These are phyloP conservation scores for Gossypium bickii DNA, from an alignment of 345 rosid species.

Conservation along the genomic window DNA sequence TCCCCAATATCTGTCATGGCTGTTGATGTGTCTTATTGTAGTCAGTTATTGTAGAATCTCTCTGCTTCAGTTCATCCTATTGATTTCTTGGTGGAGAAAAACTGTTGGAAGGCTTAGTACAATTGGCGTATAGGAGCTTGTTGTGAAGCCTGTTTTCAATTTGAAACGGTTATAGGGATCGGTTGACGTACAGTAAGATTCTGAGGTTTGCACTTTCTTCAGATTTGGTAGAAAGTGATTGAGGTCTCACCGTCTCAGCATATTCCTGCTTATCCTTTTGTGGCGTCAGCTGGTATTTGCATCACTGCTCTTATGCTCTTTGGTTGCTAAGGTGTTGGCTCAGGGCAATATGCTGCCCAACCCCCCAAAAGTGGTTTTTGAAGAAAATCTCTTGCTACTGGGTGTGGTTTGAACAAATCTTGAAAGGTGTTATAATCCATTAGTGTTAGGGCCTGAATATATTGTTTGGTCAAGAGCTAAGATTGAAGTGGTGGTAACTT, in stretches of 20 bases:
- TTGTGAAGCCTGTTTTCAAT: constrained; percentile 3
- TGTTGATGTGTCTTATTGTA: constrained; percentile 19
- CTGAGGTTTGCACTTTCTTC: not conserved
- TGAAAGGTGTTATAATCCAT: not conserved
- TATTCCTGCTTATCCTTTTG: not conserved
- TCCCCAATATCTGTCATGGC: constrained; percentile 10
- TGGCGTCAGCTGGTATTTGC: not conserved
- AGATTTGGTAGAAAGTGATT: not conserved
- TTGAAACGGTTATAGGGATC: not conserved
- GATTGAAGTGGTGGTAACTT: not conserved
- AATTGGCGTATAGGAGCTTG: constrained; percentile 3
- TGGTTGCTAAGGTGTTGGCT: not conserved
- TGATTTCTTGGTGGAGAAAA: constrained; percentile 18
- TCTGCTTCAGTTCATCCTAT: constrained; percentile 17
- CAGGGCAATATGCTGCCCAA: not conserved
- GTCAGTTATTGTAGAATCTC: constrained; percentile 13
- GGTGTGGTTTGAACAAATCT: not conserved
- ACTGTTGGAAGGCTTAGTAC: not conserved
- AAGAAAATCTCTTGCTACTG: not conserved
- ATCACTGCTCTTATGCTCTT: not conserved
- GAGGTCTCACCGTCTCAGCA: not conserved
- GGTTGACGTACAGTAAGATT: not conserved
- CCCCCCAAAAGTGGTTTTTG: not conserved
- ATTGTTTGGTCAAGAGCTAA: not conserved
- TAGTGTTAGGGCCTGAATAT: not conserved